Conservation (phyloP, 1,139 yeast genomes). For the Geotrichum reessii region DNA sequence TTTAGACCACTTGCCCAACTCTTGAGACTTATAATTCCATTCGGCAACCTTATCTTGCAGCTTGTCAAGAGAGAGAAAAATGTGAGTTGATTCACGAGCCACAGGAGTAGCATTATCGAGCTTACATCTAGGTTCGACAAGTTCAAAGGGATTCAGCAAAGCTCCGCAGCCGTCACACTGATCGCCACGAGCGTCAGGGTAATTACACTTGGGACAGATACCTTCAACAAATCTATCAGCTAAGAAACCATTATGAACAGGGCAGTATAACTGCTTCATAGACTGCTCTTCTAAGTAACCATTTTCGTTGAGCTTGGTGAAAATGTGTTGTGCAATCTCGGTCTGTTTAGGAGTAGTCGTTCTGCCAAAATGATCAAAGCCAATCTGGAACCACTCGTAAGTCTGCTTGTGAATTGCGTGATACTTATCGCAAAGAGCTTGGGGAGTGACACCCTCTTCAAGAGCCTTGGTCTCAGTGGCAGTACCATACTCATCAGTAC, state of each 20-base stretch:
- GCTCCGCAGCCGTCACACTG: slow-evolving; percentile 97
- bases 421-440: slow-evolving; percentile 84
- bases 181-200: slow-evolving; percentile 97
- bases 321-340: slow-evolving; percentile 91
- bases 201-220: slow-evolving; percentile 88
- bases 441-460: slow-evolving; percentile 86
- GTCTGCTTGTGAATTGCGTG: slow-evolving; percentile 80
- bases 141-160: slow-evolving; percentile 83
- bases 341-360: slow-evolving; percentile 91
- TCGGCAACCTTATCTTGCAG: slow-evolving; percentile 65
- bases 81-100: slow-evolving; percentile 75
- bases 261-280: slow-evolving; percentile 87
- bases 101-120: slow-evolving; percentile 78
- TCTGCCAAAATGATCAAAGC: slow-evolving; percentile 91
- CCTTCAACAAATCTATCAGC: slow-evolving; percentile 99
- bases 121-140: slow-evolving; percentile 92
- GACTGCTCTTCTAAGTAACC: slow-evolving; percentile 80
- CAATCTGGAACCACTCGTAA: slow-evolving; percentile 95
- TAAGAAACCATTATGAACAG: slow-evolving; percentile 78
- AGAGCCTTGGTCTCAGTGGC: slow-evolving; percentile 98
- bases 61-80: slow-evolving; percentile 76
- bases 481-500: slow-evolving; percentile 98
- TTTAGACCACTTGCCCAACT: slow-evolving; percentile 82
- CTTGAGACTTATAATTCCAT: slow-evolving; percentile 68
- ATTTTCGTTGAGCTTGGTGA: slow-evolving; percentile 64